phyloP scores from a whole-genome alignment of 805 yeast genomes.

The Zygosaccharomyces gambellarensis region DNA sequence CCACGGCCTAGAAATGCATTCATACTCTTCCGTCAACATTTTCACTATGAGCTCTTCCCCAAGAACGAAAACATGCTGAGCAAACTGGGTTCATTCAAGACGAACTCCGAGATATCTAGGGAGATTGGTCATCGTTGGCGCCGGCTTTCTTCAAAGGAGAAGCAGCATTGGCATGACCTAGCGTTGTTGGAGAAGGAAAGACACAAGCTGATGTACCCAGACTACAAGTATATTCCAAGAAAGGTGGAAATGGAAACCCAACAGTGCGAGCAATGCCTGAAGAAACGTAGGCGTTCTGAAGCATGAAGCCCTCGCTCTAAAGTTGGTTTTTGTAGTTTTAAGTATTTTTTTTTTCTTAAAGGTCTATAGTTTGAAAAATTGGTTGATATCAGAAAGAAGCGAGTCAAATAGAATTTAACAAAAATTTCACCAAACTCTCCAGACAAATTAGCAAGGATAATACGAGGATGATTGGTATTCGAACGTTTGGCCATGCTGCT shows the following conservation, averaged over 20 bases:
- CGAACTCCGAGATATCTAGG: slow-evolving; percentile 45
- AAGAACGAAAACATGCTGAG: slow-evolving; percentile 19
- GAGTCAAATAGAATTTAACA: not conserved
- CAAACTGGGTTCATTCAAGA: slow-evolving; percentile 35
- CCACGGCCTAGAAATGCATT: slow-evolving; percentile 77
- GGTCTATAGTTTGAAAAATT: not conserved
- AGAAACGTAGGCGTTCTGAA: not conserved
- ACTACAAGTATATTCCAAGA: slow-evolving; percentile 72
- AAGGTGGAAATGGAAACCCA: slow-evolving; percentile 5
- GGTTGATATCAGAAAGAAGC: not conserved
- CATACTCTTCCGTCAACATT: slow-evolving; percentile 77
- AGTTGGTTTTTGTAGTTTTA: too few species aligned
- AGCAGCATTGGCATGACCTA: slow-evolving; percentile 71
- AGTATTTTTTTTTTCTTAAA: not conserved
- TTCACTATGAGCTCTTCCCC: slow-evolving; percentile 52
- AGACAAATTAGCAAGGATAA: not conserved
- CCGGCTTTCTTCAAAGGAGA: slow-evolving; percentile 46
- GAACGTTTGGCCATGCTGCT: slow-evolving; percentile 32
- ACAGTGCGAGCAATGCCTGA: slow-evolving; percentile 5
- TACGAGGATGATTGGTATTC: not conserved
- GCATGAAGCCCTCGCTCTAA: not conserved
- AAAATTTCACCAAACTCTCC: not conserved
- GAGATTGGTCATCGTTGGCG: slow-evolving; percentile 49
- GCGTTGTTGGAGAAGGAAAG: slow-evolving; percentile 80
- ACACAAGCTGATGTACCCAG: slow-evolving; percentile 82